Evolutionary conservation across 768 basidiomycete genomes (phyloP).

Genomic region (Amanita rimosa): DNA sequence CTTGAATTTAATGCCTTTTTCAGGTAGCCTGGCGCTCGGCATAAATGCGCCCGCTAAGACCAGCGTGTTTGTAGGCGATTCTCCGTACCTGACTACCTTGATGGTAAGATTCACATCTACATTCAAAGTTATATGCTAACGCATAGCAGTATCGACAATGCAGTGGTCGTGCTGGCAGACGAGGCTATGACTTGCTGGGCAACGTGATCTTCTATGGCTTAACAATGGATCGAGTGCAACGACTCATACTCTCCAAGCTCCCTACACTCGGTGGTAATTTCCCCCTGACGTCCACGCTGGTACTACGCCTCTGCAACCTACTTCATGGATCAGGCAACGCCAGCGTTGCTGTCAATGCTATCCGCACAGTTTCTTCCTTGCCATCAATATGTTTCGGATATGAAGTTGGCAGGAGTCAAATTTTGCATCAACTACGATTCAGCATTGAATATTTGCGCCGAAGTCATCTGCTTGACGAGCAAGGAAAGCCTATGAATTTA

Average conservation of each 20-base stretch:
- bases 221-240: slow-evolving; percentile 49
- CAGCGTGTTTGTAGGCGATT: slow-evolving; percentile 52
- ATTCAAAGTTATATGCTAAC: neutral
- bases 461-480: slow-evolving; percentile 35
- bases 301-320: slow-evolving; percentile 53
- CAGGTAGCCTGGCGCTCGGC: slow-evolving; percentile 60
- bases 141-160: slow-evolving; percentile 54
- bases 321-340: slow-evolving; percentile 49
- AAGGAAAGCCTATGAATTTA: slow-evolving; percentile 47
- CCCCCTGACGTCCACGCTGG: slow-evolving; percentile 56
- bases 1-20: neutral
- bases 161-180: slow-evolving; percentile 60
- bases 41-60: slow-evolving; percentile 69
- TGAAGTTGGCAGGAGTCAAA: slow-evolving; percentile 39
- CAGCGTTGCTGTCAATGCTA: slow-evolving; percentile 32
- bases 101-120: slow-evolving; percentile 28
- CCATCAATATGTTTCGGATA: slow-evolving; percentile 51
- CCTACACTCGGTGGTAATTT: slow-evolving; percentile 54
- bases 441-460: slow-evolving; percentile 62
- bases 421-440: slow-evolving; percentile 58
- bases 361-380: slow-evolving; percentile 41
- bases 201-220: slow-evolving; percentile 68
- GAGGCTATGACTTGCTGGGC: slow-evolving; percentile 59
- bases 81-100: slow-evolving; percentile 46
- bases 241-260: slow-evolving; percentile 50